These are phyloP conservation scores for Salinomyces thailandicus DNA, from an alignment of 2,329 filamentous ascomycete genomes.

Conservation along the genomic window DNA sequence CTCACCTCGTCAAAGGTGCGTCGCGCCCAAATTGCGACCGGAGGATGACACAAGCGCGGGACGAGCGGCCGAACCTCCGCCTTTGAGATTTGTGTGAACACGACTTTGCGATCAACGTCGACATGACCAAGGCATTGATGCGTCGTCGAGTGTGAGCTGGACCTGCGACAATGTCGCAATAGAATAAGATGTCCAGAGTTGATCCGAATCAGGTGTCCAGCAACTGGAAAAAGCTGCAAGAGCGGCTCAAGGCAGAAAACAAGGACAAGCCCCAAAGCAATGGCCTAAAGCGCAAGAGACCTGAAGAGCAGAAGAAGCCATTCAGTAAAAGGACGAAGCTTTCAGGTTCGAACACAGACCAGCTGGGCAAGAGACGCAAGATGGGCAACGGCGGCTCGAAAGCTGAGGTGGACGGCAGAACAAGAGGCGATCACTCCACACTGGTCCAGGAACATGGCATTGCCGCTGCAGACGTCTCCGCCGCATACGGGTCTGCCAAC, in stretches of 20 bases:
- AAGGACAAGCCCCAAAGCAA: conserved; percentile 23
- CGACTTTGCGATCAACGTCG: conserved; percentile 1
- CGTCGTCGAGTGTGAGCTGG: no score
- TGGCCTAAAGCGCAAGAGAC: conserved; percentile 27
- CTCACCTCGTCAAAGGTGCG: background rate
- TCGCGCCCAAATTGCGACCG: background rate
- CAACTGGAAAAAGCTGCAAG: conserved; percentile 73
- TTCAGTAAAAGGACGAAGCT: conserved; percentile 15
- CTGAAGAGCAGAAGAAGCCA: conserved; percentile 9
- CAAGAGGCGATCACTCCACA: conserved; percentile 34
- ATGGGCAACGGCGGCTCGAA: conserved; percentile 43
- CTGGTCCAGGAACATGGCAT: conserved; percentile 35
- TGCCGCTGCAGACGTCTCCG: conserved; percentile 50
- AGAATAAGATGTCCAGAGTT: conserved; percentile 28
- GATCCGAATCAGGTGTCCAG: conserved; percentile 34
- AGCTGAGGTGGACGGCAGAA: conserved; percentile 33
- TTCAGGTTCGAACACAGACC: conserved; percentile 4
- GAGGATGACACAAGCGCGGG: background rate
- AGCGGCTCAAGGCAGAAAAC: conserved; percentile 36
- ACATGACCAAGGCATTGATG: no score
- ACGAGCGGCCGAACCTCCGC: no score
- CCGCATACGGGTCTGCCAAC: conserved; percentile 51
- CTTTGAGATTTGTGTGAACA: background rate
- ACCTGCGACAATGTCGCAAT: no score
- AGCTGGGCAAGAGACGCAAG: conserved; percentile 21